A percentile compares a stretch with the other conserved stretches of the same genome.
phyloP scores from a whole-genome alignment of 176 grass and related monocot genomes.

The Saccharum officinarum region DNA sequence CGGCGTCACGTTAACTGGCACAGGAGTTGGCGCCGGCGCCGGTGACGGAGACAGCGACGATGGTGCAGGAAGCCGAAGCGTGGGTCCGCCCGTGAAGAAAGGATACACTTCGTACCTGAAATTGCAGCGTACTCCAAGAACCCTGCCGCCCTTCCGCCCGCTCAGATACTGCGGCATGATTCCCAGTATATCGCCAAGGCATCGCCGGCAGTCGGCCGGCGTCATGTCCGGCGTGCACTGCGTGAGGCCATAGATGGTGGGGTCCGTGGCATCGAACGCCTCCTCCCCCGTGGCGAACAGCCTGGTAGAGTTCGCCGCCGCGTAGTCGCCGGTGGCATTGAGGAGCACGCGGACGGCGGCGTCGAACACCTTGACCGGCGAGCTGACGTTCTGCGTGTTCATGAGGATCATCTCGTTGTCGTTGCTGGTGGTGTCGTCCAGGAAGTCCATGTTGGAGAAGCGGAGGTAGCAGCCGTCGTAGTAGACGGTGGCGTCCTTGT shows the following conservation, averaged over 20 bases:
- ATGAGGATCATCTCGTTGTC: neutral
- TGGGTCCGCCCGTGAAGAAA: slow-evolving; percentile 31
- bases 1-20: neutral
- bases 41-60: neutral
- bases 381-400: neutral
- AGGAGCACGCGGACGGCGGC: slow-evolving; percentile 31
- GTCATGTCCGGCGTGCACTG: slow-evolving; percentile 62
- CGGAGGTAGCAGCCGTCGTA: slow-evolving; percentile 37
- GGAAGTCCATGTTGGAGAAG: slow-evolving; percentile 44
- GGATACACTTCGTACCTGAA: slow-evolving; percentile 45
- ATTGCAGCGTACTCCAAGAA: slow-evolving; percentile 41
- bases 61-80: slow-evolving; percentile 12
- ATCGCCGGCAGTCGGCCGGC: slow-evolving; percentile 18
- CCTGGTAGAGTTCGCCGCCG: slow-evolving; percentile 26
- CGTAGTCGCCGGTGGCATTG: slow-evolving; percentile 27
- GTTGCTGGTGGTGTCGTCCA: neutral
- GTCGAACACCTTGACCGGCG: neutral
- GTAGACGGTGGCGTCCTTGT: slow-evolving; percentile 19
- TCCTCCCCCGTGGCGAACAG: slow-evolving; percentile 47
- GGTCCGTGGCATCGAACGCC: neutral
- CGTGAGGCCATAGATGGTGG: slow-evolving; percentile 43
- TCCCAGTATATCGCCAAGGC: slow-evolving; percentile 4
- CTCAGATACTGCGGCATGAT: neutral
- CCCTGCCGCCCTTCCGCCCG: neutral
- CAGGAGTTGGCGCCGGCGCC: slow-evolving; percentile 7